Conservation (phyloP, 1,139 yeast genomes). For the Saccharomyces hybrid region DNA sequence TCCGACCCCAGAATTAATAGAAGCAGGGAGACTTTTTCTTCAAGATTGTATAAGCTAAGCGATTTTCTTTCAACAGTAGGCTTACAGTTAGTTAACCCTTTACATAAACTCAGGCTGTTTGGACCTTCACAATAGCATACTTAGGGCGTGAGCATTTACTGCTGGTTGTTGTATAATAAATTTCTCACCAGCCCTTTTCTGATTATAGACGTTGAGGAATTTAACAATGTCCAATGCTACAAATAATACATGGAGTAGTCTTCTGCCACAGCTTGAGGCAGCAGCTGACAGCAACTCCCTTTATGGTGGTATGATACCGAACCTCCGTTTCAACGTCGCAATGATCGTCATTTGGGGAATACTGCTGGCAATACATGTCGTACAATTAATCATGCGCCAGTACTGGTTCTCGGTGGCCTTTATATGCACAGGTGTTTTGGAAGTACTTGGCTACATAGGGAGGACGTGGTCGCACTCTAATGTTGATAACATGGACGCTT, state of each 20-base stretch:
- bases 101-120: background rate
- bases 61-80: background rate
- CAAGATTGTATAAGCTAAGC: background rate
- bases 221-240: background rate
- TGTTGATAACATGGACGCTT: slow-evolving; percentile 37
- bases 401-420: slow-evolving; percentile 71
- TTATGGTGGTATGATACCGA: slow-evolving; percentile 28
- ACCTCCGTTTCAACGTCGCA: slow-evolving; percentile 38
- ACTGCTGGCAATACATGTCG: slow-evolving; percentile 36
- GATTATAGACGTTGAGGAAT: background rate
- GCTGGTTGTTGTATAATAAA: background rate
- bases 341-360: slow-evolving; percentile 44
- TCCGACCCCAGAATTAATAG: background rate
- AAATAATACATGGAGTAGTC: slow-evolving; percentile 2
- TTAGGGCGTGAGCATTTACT: background rate
- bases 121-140: background rate
- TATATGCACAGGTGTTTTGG: slow-evolving; percentile 53
- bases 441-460: slow-evolving; percentile 65
- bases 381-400: slow-evolving; percentile 46
- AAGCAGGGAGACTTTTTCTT: background rate
- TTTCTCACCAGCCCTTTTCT: background rate
- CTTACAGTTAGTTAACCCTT: background rate
- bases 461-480: slow-evolving; percentile 44
- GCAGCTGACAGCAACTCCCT: slow-evolving; percentile 8
- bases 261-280: background rate